phyloP scores from a whole-genome alignment of 768 basidiomycete genomes.

The Leccinum truebloodii region DNA sequence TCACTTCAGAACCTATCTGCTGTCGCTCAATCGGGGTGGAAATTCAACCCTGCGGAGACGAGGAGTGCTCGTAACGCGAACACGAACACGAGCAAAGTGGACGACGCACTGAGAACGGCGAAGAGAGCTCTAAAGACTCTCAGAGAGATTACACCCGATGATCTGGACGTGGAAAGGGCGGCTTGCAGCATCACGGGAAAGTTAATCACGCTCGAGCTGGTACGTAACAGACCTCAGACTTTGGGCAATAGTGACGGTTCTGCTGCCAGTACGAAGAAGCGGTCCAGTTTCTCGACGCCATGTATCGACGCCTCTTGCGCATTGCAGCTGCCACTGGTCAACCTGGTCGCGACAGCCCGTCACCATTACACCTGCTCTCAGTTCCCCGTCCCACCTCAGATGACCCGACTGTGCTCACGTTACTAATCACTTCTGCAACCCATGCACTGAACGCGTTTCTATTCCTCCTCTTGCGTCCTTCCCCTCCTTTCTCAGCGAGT shows the following conservation, averaged over 20 bases:
- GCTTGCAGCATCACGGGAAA: slow-evolving; percentile 69
- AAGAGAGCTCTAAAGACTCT: slow-evolving; percentile 47
- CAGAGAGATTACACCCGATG: slow-evolving; percentile 44
- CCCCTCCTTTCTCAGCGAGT: slow-evolving; percentile 17
- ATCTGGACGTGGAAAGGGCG: slow-evolving; percentile 72
- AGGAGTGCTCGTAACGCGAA: slow-evolving; percentile 23
- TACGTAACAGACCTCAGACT: slow-evolving; percentile 37
- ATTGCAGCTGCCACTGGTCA: slow-evolving; percentile 1
- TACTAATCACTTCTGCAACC: slow-evolving; percentile 61
- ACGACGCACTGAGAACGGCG: slow-evolving; percentile 38
- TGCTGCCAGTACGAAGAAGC: slow-evolving; percentile 55
- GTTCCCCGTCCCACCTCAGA: slow-evolving; percentile 43
- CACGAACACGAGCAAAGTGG: slow-evolving; percentile 34
- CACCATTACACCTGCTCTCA: slow-evolving; percentile 36
- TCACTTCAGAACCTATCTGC: slow-evolving; percentile 58
- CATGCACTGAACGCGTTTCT: slow-evolving; percentile 50
- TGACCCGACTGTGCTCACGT: slow-evolving; percentile 42
- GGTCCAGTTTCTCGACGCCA: slow-evolving; percentile 43
- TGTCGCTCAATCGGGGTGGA: slow-evolving; percentile 62
- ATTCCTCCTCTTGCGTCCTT: slow-evolving; percentile 26
- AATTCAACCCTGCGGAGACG: slow-evolving; percentile 33
- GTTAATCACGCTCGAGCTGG: slow-evolving; percentile 68
- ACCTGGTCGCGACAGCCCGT: neutral
- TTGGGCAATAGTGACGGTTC: neutral
- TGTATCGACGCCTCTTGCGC: slow-evolving; percentile 43